These are phyloP conservation scores for Suhomyces maxii DNA, from an alignment of 1,139 yeast species.

Conservation along the genomic window DNA sequence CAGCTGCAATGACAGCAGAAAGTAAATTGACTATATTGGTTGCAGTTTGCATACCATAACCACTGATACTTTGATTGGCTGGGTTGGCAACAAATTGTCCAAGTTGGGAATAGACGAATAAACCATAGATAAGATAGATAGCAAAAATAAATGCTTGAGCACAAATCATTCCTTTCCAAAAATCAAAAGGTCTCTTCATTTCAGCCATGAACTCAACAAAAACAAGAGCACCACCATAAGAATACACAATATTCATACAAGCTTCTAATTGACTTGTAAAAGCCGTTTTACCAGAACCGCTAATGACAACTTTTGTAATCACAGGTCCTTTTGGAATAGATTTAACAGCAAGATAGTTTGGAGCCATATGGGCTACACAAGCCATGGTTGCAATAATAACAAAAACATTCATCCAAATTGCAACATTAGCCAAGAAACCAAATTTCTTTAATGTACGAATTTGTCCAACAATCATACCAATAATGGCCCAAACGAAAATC, in stretches of 20 bases:
- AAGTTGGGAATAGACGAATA: conserved; percentile 1
- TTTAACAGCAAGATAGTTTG: conserved; percentile 1
- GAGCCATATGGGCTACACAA: conserved; percentile 2
- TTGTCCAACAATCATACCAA: conserved; percentile 3
- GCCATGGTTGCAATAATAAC: conserved; percentile 5
- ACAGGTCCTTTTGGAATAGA: conserved; percentile 1
- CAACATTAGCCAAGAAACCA: conserved; percentile 2
- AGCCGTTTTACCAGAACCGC: background rate
- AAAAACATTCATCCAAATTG: conserved; percentile 4
- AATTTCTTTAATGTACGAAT: conserved; percentile 3
- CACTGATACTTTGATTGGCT: conserved; percentile 3
- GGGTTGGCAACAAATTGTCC: conserved; percentile 3
- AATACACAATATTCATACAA: conserved; percentile 4
- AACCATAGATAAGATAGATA: conserved; percentile 3
- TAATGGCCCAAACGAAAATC: conserved; percentile 2
- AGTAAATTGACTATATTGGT: conserved; percentile 1
- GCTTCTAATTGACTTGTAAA: conserved; percentile 1
- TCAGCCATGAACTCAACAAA: conserved; percentile 5
- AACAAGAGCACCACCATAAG: conserved; percentile 3
- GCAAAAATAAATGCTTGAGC: conserved; percentile 1
- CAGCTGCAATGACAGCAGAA: conserved; percentile 4
- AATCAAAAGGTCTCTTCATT: conserved; percentile 4
- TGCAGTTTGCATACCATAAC: conserved; percentile 1
- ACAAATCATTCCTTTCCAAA: conserved; percentile 4
- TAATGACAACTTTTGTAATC: background rate